Conservation (phyloP, 176 grass and related monocot species). For the Musa itinerans region DNA sequence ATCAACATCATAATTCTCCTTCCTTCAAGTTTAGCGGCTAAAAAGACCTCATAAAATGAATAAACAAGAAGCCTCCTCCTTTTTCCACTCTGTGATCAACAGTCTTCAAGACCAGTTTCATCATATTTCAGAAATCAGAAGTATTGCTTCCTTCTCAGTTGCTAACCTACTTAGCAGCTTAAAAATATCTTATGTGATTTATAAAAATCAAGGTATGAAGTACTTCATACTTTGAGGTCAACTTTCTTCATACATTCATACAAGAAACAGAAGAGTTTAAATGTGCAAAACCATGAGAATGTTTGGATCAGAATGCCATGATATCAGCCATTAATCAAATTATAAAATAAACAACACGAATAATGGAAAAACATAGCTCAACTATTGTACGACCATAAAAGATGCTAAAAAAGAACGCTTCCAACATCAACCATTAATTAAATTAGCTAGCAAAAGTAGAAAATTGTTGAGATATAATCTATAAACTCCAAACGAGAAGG, state of each 20-base stretch:
- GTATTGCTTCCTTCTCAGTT: background rate
- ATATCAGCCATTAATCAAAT: background rate
- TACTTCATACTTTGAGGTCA: background rate
- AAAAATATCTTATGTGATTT: background rate
- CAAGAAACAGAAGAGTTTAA: background rate
- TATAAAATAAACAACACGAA: background rate
- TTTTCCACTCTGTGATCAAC: too few relatives aligned
- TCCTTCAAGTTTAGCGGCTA: background rate
- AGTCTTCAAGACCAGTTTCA: background rate
- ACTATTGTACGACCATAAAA: background rate
- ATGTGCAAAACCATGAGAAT: background rate
- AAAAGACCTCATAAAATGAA: background rate
- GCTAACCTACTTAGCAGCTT: background rate
- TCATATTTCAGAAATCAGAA: background rate
- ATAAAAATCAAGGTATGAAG: background rate
- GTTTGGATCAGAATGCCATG: background rate
- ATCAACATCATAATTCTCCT: background rate
- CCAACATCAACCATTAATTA: background rate
- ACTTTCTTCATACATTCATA: background rate
- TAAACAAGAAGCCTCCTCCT: background rate
- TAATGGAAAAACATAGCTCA: background rate
- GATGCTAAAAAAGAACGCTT: background rate
- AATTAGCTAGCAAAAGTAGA: conserved; percentile 2
- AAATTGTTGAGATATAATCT: background rate
- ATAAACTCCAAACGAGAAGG: conserved; percentile 25